Evolutionary conservation across 106 monocot genomes (phyloP).

Genomic region (Allium cepa): DNA sequence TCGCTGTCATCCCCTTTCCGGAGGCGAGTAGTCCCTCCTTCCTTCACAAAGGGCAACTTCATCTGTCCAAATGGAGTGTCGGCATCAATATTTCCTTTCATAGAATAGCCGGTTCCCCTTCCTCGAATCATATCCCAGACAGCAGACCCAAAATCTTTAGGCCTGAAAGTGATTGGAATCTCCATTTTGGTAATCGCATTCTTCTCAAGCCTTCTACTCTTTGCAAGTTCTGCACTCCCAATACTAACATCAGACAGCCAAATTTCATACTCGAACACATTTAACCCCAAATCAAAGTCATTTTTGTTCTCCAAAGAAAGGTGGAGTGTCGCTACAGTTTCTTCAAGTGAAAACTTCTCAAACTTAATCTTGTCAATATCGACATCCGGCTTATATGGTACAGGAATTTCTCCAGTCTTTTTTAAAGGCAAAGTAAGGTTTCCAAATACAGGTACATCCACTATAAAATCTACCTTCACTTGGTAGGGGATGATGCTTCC

Average conservation of each 20-base stretch:
- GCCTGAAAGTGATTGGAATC: constrained; percentile 53
- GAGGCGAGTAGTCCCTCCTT: constrained; percentile 67
- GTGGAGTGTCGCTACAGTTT: constrained; percentile 47
- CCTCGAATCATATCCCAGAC: constrained; percentile 86
- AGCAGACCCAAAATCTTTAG: constrained; percentile 71
- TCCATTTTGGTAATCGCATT: constrained; percentile 40
- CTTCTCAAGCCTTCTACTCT: constrained; percentile 43
- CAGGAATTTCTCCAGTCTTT: constrained; percentile 66
- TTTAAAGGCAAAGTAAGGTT: constrained; percentile 54
- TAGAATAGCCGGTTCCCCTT: constrained; percentile 59
- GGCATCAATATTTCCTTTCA: constrained; percentile 73
- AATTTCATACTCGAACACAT: constrained; percentile 50
- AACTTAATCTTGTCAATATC: constrained; percentile 55
- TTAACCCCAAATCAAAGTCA: constrained; percentile 68
- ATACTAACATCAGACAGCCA: constrained; percentile 68
- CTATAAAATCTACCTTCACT: constrained; percentile 46
- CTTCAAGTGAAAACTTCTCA: constrained; percentile 62
- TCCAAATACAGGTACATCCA: constrained; percentile 66
- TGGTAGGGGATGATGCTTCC: constrained; percentile 72
- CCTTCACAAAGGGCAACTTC: constrained; percentile 73
- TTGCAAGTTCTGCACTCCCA: constrained; percentile 28
- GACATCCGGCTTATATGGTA: constrained; percentile 68
- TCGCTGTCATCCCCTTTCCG: constrained; percentile 53
- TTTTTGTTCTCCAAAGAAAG: constrained; percentile 70
- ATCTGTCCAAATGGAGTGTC: constrained; percentile 80